phyloP scores from a whole-genome alignment of 345 rosid genomes.

The Acer saccharum region DNA sequence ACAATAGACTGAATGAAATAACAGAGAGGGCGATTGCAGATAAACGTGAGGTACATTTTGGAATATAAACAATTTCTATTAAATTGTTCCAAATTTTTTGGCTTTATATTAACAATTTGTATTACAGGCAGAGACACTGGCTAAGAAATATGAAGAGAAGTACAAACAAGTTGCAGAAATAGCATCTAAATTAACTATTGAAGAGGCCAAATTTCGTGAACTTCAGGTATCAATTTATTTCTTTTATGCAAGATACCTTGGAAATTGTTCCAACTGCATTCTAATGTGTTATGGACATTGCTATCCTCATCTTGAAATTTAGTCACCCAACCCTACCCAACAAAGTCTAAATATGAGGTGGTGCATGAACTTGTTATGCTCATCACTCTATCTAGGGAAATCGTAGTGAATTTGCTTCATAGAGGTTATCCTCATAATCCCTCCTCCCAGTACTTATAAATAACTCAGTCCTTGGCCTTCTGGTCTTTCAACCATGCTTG shows the following conservation, averaged over 20 bases:
- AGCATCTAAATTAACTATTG: slow-evolving; percentile 91
- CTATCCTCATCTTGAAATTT: neutral
- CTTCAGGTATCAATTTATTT: slow-evolving; percentile 59
- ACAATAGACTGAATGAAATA: slow-evolving; percentile 91
- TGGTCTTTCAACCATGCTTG: neutral
- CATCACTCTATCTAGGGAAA: neutral
- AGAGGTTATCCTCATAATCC: neutral
- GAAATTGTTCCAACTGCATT: slow-evolving; percentile 6
- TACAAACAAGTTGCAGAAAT: slow-evolving; percentile 96
- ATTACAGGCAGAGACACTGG: slow-evolving; percentile 79
- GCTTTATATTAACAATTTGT: slow-evolving; percentile 28
- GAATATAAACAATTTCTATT: slow-evolving; percentile 11
- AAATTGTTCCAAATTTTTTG: slow-evolving; percentile 17
- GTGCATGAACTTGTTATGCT: neutral
- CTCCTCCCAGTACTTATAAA: neutral
- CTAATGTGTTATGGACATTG: neutral
- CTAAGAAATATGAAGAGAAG: slow-evolving; percentile 95
- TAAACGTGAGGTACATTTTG: slow-evolving; percentile 77
- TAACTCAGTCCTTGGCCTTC: neutral
- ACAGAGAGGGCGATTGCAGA: slow-evolving; percentile 91
- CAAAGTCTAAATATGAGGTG: neutral
- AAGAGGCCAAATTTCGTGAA: slow-evolving; percentile 94
- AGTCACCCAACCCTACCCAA: neutral
- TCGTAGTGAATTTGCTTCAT: neutral
- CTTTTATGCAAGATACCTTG: neutral